Percentiles rank a stretch among this genome's conserved stretches.
Conservation (phyloP, 2,329 filamentous ascomycete species). For the Colletotrichum acutatum region DNA sequence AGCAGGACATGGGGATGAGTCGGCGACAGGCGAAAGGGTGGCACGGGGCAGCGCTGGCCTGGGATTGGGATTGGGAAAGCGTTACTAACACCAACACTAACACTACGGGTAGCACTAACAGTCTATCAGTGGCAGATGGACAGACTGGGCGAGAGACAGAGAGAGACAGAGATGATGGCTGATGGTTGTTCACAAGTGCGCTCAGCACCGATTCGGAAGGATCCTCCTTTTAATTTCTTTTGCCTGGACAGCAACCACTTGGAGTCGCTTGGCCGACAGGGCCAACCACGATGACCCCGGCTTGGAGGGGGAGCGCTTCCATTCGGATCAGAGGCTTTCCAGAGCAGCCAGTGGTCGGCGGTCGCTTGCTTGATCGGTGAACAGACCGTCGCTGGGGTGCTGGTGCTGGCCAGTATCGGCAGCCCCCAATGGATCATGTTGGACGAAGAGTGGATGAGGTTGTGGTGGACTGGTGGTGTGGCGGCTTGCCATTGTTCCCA, state of each 20-base stretch:
- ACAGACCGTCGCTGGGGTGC: constrained; percentile 4
- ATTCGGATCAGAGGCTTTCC: neutral
- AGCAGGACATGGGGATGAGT: neutral
- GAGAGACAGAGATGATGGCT: neutral
- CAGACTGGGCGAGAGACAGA: neutral
- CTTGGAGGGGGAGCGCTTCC: neutral
- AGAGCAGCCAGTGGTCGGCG: constrained; percentile 7
- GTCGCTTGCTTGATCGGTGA: neutral
- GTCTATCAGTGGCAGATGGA: neutral
- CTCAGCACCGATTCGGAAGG: constrained; percentile 30
- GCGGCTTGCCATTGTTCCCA: neutral
- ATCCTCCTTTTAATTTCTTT: constrained; percentile 36
- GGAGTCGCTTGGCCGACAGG: constrained; percentile 13
- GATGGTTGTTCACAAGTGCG: constrained; percentile 3
- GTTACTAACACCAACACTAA: neutral
- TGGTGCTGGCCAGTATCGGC: neutral
- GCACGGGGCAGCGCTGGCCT: constrained; percentile 6
- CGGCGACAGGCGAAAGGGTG: constrained; percentile 2
- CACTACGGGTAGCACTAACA: no score
- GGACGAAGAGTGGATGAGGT: neutral
- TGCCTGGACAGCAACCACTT: constrained; percentile 21
- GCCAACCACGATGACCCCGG: constrained; percentile 23
- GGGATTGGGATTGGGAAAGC: neutral
- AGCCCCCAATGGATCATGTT: no score
- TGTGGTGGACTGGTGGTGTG: neutral